These are phyloP conservation scores for Suillus weaverae DNA, from an alignment of 768 basidiomycete genomes.

Conservation along the genomic window DNA sequence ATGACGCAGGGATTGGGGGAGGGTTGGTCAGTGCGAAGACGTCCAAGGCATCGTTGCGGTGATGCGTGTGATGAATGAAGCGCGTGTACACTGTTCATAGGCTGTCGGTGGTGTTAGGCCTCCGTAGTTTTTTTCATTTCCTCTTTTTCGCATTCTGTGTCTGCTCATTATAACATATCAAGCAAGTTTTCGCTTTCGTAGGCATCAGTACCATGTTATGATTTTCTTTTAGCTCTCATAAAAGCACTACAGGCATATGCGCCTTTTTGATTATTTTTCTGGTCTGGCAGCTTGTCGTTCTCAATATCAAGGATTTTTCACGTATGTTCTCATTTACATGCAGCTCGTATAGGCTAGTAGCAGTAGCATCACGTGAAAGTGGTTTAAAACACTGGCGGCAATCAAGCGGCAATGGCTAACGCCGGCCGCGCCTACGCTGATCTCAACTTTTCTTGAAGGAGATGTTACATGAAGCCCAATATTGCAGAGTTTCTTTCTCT, in stretches of 20 bases:
- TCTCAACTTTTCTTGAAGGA: too few relatives aligned
- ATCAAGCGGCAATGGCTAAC: too few relatives aligned
- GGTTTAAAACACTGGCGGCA: too few relatives aligned
- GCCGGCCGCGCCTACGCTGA: too few relatives aligned
- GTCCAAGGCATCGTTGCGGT: constrained; percentile 22
- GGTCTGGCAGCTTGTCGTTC: background rate
- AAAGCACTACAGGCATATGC: background rate
- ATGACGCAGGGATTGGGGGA: constrained; percentile 12
- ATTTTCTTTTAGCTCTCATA: background rate
- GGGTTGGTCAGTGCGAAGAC: constrained; percentile 14
- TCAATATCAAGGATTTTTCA: background rate
- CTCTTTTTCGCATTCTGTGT: background rate
- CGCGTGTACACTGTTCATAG: background rate
- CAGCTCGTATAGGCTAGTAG: background rate
- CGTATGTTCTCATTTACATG: background rate
- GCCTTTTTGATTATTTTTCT: background rate
- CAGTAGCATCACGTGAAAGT: background rate
- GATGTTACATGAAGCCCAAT: too few relatives aligned
- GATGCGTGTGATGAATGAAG: background rate
- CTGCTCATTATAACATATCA: constrained; percentile 5
- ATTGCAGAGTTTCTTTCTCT: too few relatives aligned
- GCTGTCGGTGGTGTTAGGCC: constrained; percentile 6
- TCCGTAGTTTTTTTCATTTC: background rate
- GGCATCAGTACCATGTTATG: constrained; percentile 1
- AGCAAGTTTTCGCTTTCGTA: background rate